Conservation (phyloP, 2,329 filamentous ascomycete species). For the Lasiodiplodia hormozganensis region DNA sequence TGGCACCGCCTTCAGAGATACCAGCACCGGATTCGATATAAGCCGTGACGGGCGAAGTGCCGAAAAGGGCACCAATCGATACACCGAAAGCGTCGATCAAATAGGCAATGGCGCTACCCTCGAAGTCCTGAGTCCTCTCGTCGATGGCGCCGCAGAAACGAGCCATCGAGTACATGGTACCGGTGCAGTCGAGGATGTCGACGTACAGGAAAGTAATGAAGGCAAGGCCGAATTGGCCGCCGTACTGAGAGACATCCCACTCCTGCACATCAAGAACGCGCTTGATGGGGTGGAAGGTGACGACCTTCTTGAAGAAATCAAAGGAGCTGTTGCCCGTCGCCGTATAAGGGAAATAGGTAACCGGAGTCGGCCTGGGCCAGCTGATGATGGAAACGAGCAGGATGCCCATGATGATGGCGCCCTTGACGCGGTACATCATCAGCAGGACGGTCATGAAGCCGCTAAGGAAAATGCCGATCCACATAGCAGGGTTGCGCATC, state of each 20-base stretch:
- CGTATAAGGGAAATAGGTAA: constrained; percentile 83
- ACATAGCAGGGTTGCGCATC: constrained; percentile 85
- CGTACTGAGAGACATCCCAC: constrained; percentile 73
- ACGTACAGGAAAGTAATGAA: constrained; percentile 91
- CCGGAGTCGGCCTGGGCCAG: constrained; percentile 77
- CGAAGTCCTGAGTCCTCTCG: constrained; percentile 83
- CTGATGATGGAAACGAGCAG: constrained; percentile 86
- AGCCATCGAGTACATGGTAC: constrained; percentile 89
- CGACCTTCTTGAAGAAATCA: constrained; percentile 87
- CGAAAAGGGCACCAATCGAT: constrained; percentile 79
- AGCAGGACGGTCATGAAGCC: constrained; percentile 80
- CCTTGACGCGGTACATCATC: constrained; percentile 86
- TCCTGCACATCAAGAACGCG: constrained; percentile 73
- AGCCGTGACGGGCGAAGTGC: constrained; percentile 80
- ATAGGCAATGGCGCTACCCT: constrained; percentile 83
- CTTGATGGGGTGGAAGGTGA: constrained; percentile 80
- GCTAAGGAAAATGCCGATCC: constrained; percentile 88
- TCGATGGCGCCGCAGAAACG: constrained; percentile 82
- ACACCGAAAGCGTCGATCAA: constrained; percentile 83
- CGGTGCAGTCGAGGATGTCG: constrained; percentile 86
- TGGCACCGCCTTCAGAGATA: constrained; percentile 85
- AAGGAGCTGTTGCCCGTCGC: constrained; percentile 72
- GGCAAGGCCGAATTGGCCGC: constrained; percentile 80
- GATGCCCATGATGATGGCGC: constrained; percentile 84
- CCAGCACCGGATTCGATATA: constrained; percentile 91